Conservation (phyloP, 2,329 filamentous ascomycete genomes). For the Polychaeton citri region DNA sequence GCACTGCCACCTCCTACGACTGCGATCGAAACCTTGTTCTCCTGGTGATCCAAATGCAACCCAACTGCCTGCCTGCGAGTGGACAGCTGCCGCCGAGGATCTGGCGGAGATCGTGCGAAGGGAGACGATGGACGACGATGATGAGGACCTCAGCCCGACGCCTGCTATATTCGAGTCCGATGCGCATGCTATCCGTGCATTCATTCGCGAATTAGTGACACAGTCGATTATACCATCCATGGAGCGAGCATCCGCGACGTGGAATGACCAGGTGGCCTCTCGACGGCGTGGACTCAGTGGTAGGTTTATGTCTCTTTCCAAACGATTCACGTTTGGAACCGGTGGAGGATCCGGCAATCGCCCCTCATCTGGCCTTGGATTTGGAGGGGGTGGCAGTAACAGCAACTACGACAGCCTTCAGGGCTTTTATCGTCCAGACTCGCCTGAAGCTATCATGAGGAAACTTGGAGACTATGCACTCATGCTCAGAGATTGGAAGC, state of each 20-base stretch:
- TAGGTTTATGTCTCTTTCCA: constrained; percentile 86
- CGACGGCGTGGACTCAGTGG: constrained; percentile 77
- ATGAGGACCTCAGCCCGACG: constrained; percentile 49
- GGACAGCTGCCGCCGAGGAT: constrained; percentile 81
- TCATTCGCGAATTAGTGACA: constrained; percentile 87
- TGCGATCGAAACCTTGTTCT: constrained; percentile 73
- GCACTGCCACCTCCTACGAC: constrained; percentile 80
- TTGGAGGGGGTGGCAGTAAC: constrained; percentile 33
- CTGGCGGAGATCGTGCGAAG: constrained; percentile 49
- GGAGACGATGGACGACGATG: constrained; percentile 42
- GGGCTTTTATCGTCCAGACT: constrained; percentile 73
- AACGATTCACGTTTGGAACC: constrained; percentile 62
- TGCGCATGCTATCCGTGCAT: constrained; percentile 71
- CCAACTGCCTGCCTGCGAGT: constrained; percentile 67
- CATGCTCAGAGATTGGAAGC: constrained; percentile 92
- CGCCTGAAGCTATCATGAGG: constrained; percentile 80
- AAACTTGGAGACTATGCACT: constrained; percentile 92
- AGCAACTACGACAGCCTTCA: constrained; percentile 66
- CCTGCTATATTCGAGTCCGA: constrained; percentile 87
- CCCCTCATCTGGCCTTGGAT: constrained; percentile 38
- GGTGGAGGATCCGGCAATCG: constrained; percentile 38
- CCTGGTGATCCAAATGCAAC: constrained; percentile 86
- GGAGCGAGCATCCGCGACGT: constrained; percentile 80
- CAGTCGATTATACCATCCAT: constrained; percentile 92
- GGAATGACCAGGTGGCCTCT: constrained; percentile 96